Base-by-base conservation (phyloP, 139 green algal species). In the Gonium pectorale region DNA sequence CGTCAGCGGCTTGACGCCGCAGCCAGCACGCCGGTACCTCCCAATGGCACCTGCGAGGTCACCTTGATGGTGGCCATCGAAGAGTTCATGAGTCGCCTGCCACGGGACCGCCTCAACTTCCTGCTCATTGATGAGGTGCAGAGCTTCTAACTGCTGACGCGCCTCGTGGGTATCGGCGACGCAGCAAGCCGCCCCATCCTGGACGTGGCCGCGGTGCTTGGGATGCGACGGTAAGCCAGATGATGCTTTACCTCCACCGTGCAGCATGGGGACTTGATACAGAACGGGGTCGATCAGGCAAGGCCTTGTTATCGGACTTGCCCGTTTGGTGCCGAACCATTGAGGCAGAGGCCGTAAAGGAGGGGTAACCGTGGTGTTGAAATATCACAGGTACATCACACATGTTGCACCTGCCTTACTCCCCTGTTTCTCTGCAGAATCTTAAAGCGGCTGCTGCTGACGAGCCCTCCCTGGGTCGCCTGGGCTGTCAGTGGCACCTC, bases 401-500 rank as follows among this genome's bases (percentile, higher is more conserved):
- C n/a, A n/a, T n/a, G n/a, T n/a, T n/a, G n/a, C n/a, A n/a, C n/a
- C n/a, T n/a, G n/a, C n/a, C n/a, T n/a, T n/a, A n/a, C n/a, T n/a
- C n/a, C n/a, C n/a, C n/a, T n/a, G n/a, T n/a, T n/a, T n/a, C n/a
- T 5, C 60, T 56, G 26, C 67, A 74, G 67, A 6, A 56, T 74
- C 40, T 27, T 74, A 26, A 74, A 74, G 67, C 9, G 26, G 27
- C 40, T 74, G 13, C 67, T 74, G 67, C 40, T 74, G 67, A 41
- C 35, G 40, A 74, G 67, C 41, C 67, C 67, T 27, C 67, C 17
- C 41, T 72, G 37, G 67, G 41, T 74, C 1, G 67, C 67, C 41
- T 74, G 67, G 67, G 67, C 40, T 26, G 27, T 74, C 67, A 74
- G 40, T 8, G 67, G 67, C 67, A 74, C 40, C 67, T 22, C 37